These are phyloP conservation scores for Zasmidium angulare DNA, from an alignment of 2,329 filamentous ascomycete genomes.

Conservation along the genomic window DNA sequence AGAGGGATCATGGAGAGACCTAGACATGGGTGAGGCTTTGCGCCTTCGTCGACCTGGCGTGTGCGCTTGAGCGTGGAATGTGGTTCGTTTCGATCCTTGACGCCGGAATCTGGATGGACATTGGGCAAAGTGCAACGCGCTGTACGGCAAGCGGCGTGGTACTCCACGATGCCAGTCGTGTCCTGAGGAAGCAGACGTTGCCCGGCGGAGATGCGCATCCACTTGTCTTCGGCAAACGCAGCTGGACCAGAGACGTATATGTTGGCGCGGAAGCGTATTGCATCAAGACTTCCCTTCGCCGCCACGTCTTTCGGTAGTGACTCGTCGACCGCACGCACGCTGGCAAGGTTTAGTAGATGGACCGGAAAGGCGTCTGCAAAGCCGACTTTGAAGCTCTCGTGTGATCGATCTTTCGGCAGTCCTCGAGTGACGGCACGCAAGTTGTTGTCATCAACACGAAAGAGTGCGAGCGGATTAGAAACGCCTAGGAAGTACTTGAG, in stretches of 20 bases:
- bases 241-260: conserved; percentile 65
- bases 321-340: conserved; percentile 60
- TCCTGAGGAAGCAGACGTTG: conserved; percentile 1
- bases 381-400: conserved; percentile 64
- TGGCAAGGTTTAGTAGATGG: conserved; percentile 65
- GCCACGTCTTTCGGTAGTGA: conserved; percentile 55
- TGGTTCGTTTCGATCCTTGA: conserved; percentile 37
- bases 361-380: conserved; percentile 74
- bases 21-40: conserved; percentile 32
- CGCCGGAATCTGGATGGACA: conserved; percentile 62
- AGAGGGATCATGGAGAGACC: conserved; percentile 36
- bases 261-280: conserved; percentile 68
- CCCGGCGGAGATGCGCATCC: conserved; percentile 60
- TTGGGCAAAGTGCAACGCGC: conserved; percentile 72
- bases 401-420: conserved; percentile 58
- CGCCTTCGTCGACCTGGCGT: conserved; percentile 33
- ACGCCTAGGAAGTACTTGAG: conserved; percentile 66
- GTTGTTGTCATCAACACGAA: conserved; percentile 59
- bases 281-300: conserved; percentile 53
- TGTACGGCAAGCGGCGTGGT: conserved; percentile 62
- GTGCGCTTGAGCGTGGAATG: conserved; percentile 30
- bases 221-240: conserved; percentile 68
- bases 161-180: conserved; percentile 33
- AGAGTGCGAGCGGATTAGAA: conserved; percentile 64
- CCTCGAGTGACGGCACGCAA: conserved; percentile 60